Conservation (phyloP, 2,329 filamentous ascomycete species). For the Arthrinium puccinioides region DNA sequence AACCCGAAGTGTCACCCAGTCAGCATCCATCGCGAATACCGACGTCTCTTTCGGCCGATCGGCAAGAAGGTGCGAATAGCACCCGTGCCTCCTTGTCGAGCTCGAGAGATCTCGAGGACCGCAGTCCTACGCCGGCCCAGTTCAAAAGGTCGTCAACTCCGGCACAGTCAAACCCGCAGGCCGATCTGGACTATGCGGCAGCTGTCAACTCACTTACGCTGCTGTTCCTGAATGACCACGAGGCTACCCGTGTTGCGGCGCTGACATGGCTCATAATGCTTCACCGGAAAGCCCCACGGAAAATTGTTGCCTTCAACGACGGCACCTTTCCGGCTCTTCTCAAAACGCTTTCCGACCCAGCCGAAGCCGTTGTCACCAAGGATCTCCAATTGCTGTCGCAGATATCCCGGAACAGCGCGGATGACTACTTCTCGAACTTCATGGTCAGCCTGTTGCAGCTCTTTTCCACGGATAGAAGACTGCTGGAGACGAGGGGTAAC, state of each 20-base stretch:
- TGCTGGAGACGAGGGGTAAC: constrained; percentile 89
- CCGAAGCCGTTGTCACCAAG: constrained; percentile 91
- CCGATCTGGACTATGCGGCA: constrained; percentile 90
- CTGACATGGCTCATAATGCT: constrained; percentile 97
- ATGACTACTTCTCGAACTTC: constrained; percentile 95
- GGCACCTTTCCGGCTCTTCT: constrained; percentile 93
- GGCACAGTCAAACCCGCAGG: constrained; percentile 45
- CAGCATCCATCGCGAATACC: constrained; percentile 32
- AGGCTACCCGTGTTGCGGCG: constrained; percentile 88
- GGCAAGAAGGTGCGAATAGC: constrained; percentile 38
- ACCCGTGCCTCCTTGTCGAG: constrained; percentile 45
- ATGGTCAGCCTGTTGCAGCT: constrained; percentile 95
- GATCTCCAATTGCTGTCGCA: constrained; percentile 91
- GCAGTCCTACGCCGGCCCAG: constrained; percentile 44
- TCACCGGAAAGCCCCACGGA: constrained; percentile 87
- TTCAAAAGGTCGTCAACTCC: no score
- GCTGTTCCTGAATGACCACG: constrained; percentile 92
- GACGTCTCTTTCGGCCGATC: constrained; percentile 33
- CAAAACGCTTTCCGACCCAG: constrained; percentile 92
- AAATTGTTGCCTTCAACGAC: constrained; percentile 92
- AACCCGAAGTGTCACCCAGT: constrained; percentile 34
- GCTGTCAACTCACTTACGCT: constrained; percentile 90
- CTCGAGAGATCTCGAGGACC: constrained; percentile 44
- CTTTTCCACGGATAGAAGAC: constrained; percentile 86
- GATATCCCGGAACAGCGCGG: constrained; percentile 92